Evolutionary conservation across 164 flowering plant species (phyloP).

Genomic region (Nymphaea colorata): DNA sequence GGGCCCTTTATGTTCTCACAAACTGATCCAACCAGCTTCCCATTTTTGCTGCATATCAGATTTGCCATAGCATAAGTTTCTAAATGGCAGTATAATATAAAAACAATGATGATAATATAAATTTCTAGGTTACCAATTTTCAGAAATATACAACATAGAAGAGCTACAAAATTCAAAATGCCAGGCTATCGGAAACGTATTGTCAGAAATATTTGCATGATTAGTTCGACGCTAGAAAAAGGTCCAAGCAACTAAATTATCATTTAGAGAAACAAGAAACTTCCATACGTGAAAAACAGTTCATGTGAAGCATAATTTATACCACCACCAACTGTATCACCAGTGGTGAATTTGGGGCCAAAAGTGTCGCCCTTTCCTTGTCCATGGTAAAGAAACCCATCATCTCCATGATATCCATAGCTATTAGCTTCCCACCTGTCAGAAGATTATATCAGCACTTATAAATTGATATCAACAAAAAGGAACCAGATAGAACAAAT

Average conservation of each 20-base stretch:
- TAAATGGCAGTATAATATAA: not conserved
- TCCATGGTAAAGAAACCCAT: conserved; percentile 88
- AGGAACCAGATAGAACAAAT: not conserved
- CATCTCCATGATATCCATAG: conserved; percentile 97
- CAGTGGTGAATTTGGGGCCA: conserved; percentile 82
- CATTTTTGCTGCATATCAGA: conserved; percentile 67
- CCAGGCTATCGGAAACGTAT: too few relatives aligned
- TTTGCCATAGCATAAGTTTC: not conserved
- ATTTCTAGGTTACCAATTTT: not conserved
- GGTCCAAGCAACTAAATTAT: not conserved
- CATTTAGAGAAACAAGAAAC: conserved; percentile 4
- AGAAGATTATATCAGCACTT: not conserved
- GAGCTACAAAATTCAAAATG: too few relatives aligned
- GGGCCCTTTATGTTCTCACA: conserved; percentile 65
- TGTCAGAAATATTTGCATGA: not conserved
- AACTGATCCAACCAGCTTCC: conserved; percentile 51
- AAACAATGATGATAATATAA: not conserved
- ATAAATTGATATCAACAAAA: not conserved
- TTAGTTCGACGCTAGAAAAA: not conserved
- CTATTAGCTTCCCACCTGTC: conserved; percentile 92
- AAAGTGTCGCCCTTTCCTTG: conserved; percentile 75
- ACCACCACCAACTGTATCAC: conserved; percentile 92
- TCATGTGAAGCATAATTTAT: conserved; percentile 87
- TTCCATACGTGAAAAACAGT: conserved; percentile 90
- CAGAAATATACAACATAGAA: not conserved